Evolutionary conservation across 2,329 filamentous ascomycete genomes (phyloP), one percentile per base, ranked within the genome.

Genomic region (Cryphonectria japonica): DNA sequence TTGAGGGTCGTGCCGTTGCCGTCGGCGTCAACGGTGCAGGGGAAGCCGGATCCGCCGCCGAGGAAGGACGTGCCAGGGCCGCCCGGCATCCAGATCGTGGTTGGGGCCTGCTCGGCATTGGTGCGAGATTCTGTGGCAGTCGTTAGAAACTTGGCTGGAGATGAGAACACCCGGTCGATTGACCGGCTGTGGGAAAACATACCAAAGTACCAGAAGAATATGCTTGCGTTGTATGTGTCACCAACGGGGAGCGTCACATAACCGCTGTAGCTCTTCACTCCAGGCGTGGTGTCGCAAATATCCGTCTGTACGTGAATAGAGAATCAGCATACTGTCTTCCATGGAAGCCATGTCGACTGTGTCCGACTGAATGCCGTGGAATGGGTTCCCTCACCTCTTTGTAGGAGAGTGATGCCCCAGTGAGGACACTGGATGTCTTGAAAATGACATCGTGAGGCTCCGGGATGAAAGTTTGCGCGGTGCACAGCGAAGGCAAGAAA

Each of bases 81-180:
- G 26, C 88, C 88, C 70, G 88, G 88, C 76, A 91, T 84, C 85
- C 88, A 91, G 34, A 90, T 85, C 0, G 87, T 85, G 43, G 91
- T 78, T 0, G 88, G 88, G 2, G 87, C 87, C 62, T 84, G 85
- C 8, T 76, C 75, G 2, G 87, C 81, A 72, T 85, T 79, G 67
- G 86, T 82, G 3, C 87, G 82, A 8, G 88, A 88, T 75, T 52
- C 71, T 64, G 59, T 62, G 61, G 26, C 3, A n/a, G 22, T 39
- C 3, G 60, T 62, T 29, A 62, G 37, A 14, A n/a, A 6, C 19
- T n/a, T 26, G 3, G 29, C 57, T 16, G 57, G 11, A 14, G 59
- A 9, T 16, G 59, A 8, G 16, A 5, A 9, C 13, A n/a, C 2
- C 11, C 22, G 22, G n/a, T 13, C n/a, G 3, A 29, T 43, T 7